A percentile compares a stretch with the other conserved stretches of the same genome.
These are phyloP conservation scores for Chlamydomonas schloesseri DNA, from an alignment of 139 green algal species.

Conservation along the genomic window DNA sequence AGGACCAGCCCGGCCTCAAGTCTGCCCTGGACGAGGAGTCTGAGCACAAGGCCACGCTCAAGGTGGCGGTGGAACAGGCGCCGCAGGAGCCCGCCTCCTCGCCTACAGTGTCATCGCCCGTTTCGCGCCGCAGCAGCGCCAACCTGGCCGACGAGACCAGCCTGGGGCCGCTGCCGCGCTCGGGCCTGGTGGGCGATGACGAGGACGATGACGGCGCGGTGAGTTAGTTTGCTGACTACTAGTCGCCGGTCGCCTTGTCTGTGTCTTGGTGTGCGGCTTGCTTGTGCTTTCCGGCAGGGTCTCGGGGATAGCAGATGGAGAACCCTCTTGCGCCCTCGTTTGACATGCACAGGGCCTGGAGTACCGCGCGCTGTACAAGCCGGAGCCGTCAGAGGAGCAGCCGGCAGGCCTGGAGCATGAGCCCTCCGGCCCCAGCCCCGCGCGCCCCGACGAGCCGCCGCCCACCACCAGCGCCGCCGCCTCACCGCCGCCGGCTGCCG, in stretches of 20 bases:
- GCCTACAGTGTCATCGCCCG: neutral
- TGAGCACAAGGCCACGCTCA: no score
- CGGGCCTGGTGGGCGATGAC: constrained; percentile 1
- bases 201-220: neutral
- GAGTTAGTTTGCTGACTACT: no score
- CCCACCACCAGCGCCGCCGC: neutral
- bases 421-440: neutral
- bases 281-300: neutral
- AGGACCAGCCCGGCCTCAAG: no score
- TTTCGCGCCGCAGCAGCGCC: neutral
- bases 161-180: constrained; percentile 19
- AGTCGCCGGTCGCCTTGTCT: no score
- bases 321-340: no score
- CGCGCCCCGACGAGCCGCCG: neutral
- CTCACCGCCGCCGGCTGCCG: neutral
- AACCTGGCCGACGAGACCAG: constrained; percentile 6
- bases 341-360: constrained; percentile 21
- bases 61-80: neutral
- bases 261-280: no score
- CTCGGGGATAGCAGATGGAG: no score
- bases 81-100: neutral
- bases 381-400: neutral
- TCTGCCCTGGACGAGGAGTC: no score
- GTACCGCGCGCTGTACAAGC: constrained; percentile 26
- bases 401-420: neutral